Conservation (phyloP, 1,139 yeast species). For the Magnusiomyces sp. region DNA sequence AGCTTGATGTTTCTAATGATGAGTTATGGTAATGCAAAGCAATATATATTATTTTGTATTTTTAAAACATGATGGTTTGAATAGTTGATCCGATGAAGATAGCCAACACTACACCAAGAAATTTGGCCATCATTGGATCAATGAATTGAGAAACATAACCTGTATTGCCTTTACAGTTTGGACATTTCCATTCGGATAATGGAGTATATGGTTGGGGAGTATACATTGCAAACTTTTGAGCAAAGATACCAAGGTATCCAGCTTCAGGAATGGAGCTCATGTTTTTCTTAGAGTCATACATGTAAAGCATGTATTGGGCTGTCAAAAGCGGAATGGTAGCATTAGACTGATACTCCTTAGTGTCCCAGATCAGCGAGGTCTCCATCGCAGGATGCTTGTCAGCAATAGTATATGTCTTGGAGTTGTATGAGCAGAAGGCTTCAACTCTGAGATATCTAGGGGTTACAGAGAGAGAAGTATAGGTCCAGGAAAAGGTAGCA, state of each 20-base stretch:
- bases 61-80: slow-evolving; percentile 12
- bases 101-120: slow-evolving; percentile 18
- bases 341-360: slow-evolving; percentile 26
- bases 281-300: slow-evolving; percentile 30
- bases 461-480: slow-evolving; percentile 31
- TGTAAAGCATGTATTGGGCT: slow-evolving; percentile 31
- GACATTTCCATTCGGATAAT: slow-evolving; percentile 19
- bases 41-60: not conserved
- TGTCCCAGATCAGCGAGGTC: slow-evolving; percentile 34
- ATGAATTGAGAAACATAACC: slow-evolving; percentile 6
- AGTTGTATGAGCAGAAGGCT: slow-evolving; percentile 33
- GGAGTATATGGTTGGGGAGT: slow-evolving; percentile 32
- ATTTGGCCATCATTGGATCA: slow-evolving; percentile 18
- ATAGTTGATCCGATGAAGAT: slow-evolving; percentile 13
- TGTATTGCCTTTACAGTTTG: slow-evolving; percentile 17
- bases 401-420: slow-evolving; percentile 33
- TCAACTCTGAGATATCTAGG: slow-evolving; percentile 33
- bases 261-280: slow-evolving; percentile 27
- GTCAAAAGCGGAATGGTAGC: slow-evolving; percentile 28
- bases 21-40: no score
- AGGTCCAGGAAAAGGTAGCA: slow-evolving; percentile 37
- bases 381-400: slow-evolving; percentile 27
- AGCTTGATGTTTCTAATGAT: not conserved
- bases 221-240: slow-evolving; percentile 31
- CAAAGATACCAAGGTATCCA: slow-evolving; percentile 30